Percentiles rank a stretch among this genome's conserved stretches.
phyloP scores from a whole-genome alignment of 441 rosid genomes.

The Gossypium aridum region DNA sequence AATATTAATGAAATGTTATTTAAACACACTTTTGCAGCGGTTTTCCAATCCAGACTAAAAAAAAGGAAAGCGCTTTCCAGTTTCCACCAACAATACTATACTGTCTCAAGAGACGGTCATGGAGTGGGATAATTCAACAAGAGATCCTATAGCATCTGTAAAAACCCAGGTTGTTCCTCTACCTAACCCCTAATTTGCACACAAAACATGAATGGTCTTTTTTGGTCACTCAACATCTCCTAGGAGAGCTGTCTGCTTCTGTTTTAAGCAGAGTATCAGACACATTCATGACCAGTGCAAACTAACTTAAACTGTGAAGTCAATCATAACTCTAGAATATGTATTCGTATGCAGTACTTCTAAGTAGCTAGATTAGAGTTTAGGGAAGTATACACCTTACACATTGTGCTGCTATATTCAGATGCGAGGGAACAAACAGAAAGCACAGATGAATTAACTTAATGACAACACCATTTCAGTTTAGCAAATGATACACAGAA shows the following conservation, averaged over 20 bases:
- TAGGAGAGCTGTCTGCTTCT: too few species aligned
- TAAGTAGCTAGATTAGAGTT: background rate
- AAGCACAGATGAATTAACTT: background rate
- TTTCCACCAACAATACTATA: background rate
- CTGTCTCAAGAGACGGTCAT: background rate
- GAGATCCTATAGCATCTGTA: background rate
- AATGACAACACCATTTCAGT: background rate
- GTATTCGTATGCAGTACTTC: background rate
- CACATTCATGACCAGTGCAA: too few species aligned
- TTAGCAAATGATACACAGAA: background rate
- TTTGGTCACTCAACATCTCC: background rate
- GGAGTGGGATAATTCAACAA: background rate
- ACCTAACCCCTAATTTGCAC: background rate
- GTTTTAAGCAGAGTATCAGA: too few species aligned
- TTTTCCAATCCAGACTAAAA: background rate
- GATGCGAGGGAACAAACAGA: background rate
- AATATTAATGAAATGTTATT: too few species aligned
- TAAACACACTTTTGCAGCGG: too few species aligned
- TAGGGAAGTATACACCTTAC: background rate
- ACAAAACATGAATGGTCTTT: background rate
- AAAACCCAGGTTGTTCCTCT: background rate
- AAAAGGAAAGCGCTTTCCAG: too few species aligned
- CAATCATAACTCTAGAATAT: background rate
- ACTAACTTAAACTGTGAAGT: background rate
- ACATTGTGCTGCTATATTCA: background rate